Evolutionary conservation across 345 rosid genomes (phyloP).

Genomic region (Conringia planisiliqua): DNA sequence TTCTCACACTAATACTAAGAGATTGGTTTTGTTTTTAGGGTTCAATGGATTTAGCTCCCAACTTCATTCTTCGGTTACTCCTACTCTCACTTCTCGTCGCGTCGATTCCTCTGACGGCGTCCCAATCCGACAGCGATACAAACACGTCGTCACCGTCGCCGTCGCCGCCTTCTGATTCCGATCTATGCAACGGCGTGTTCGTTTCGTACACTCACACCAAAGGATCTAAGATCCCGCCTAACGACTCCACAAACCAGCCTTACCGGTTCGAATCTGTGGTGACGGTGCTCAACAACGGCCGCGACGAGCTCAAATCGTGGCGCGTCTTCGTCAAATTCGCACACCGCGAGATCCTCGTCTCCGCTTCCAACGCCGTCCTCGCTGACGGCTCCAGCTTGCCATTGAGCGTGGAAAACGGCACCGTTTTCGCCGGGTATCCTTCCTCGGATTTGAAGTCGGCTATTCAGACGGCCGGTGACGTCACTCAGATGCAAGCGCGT

Average conservation of each 20-base stretch:
- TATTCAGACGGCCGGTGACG: slow-evolving; percentile 87
- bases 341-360: slow-evolving; percentile 70
- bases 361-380: slow-evolving; percentile 66
- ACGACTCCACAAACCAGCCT: slow-evolving; percentile 54
- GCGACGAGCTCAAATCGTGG: slow-evolving; percentile 78
- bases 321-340: slow-evolving; percentile 67
- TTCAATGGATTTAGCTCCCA: slow-evolving; percentile 21
- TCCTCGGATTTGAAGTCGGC: slow-evolving; percentile 75
- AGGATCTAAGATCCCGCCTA: slow-evolving; percentile 55
- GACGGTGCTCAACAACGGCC: slow-evolving; percentile 66
- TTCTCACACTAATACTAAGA: no score
- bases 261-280: slow-evolving; percentile 86
- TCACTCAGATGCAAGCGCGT: slow-evolving; percentile 69
- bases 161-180: slow-evolving; percentile 18
- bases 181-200: slow-evolving; percentile 61
- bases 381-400: slow-evolving; percentile 72
- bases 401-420: slow-evolving; percentile 60
- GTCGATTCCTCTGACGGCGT: not conserved
- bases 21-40: no score
- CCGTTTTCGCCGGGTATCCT: slow-evolving; percentile 71
- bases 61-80: slow-evolving; percentile 4
- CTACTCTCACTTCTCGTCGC: slow-evolving; percentile 16
- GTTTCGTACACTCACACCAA: slow-evolving; percentile 52
- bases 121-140: slow-evolving; percentile 14
- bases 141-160: slow-evolving; percentile 4